Evolutionary conservation across 305 asterid species (phyloP).

Genomic region (Petunia hybrid): DNA sequence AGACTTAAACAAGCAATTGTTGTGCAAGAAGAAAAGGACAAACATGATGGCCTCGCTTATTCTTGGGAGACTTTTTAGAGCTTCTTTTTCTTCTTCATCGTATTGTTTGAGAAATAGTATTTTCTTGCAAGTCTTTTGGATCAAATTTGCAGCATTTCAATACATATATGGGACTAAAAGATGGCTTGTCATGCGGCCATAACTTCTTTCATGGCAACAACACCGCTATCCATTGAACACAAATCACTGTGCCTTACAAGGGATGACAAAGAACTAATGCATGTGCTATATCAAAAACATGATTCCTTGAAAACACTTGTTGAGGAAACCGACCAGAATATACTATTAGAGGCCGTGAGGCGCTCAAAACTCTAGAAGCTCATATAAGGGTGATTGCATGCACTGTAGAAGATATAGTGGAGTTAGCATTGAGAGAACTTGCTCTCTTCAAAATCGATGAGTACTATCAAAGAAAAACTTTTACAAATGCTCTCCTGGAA

Average conservation of each 20-base stretch:
- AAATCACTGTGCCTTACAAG: not conserved
- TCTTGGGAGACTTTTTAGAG: no score
- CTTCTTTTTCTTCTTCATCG: no score
- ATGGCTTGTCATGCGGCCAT: not conserved
- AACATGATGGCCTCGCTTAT: no score
- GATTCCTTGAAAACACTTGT: not conserved
- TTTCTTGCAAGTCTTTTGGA: no score
- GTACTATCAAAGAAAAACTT: not conserved
- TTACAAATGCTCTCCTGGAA: no score
- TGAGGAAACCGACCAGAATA: not conserved
- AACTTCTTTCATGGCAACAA: not conserved
- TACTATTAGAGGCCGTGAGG: not conserved
- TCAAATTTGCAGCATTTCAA: no score
- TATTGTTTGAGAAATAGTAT: no score
- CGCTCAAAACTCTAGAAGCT: not conserved
- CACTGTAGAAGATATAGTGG: not conserved
- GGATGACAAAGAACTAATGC: not conserved
- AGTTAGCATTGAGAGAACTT: not conserved
- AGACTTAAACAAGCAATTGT: no score
- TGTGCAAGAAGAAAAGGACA: no score
- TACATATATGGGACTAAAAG: not conserved
- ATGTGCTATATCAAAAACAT: not conserved
- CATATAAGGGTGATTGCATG: not conserved
- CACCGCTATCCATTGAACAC: not conserved
- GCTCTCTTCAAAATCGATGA: not conserved